Conservation (phyloP, 805 yeast species). For the Yarrowia divulgata region DNA sequence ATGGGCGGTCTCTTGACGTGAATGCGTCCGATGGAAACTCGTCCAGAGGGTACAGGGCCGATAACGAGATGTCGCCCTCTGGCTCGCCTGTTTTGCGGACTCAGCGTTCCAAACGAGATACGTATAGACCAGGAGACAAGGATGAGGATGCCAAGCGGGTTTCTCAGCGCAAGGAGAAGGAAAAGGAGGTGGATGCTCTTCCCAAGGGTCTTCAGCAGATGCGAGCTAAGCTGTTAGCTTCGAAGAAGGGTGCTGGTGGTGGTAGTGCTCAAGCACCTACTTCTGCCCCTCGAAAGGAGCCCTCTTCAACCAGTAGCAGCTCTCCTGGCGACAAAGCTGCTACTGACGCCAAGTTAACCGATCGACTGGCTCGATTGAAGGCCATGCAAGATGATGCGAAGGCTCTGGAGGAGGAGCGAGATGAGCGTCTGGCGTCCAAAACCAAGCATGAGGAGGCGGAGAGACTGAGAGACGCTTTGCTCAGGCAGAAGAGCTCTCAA, state of each 20-base stretch:
- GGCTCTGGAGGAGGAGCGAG: slow-evolving; percentile 40
- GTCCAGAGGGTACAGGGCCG: neutral
- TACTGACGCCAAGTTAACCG: slow-evolving; percentile 14
- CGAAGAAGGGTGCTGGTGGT: neutral
- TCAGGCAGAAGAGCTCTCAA: slow-evolving; percentile 11
- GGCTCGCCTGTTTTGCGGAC: neutral
- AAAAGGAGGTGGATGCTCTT: slow-evolving; percentile 4
- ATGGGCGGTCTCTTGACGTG: neutral
- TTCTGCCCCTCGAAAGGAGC: neutral
- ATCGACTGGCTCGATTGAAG: slow-evolving; percentile 39
- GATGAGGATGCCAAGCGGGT: neutral
- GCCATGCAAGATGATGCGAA: slow-evolving; percentile 44
- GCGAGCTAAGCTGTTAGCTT: slow-evolving; percentile 10
- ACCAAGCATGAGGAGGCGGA: slow-evolving; percentile 8
- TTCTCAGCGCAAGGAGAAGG: slow-evolving; percentile 5
- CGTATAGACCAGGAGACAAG: slow-evolving; percentile 1
- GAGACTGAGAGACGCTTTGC: slow-evolving; percentile 6
- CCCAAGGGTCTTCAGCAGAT: slow-evolving; percentile 13
- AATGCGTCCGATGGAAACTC: neutral
- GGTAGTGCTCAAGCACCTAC: neutral
- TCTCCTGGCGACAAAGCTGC: neutral
- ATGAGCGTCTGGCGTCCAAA: slow-evolving; percentile 30
- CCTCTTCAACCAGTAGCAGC: neutral
- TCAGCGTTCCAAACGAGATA: neutral
- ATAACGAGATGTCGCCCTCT: slow-evolving; percentile 3